These are phyloP conservation scores for Trametes versicolor DNA, from an alignment of 1,284 basidiomycete genomes.

Conservation along the genomic window DNA sequence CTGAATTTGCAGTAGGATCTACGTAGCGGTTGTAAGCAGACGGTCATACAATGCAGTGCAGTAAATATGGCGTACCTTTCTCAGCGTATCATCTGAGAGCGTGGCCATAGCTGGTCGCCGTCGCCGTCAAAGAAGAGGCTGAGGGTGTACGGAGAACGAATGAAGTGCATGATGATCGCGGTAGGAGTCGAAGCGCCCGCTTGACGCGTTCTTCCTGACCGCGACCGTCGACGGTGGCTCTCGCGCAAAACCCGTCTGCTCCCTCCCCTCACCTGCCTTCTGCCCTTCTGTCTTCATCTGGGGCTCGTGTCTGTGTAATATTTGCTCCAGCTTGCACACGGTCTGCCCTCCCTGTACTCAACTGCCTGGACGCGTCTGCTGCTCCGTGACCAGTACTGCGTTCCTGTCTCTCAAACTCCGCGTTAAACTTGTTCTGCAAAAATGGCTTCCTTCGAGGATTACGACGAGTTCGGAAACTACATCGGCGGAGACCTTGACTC, in stretches of 20 bases:
- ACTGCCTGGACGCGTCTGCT: not conserved
- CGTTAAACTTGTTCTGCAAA: conserved; percentile 2
- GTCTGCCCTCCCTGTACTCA: not conserved
- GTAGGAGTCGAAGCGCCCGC: conserved; percentile 23
- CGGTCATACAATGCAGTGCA: not conserved
- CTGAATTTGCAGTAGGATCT: conserved; percentile 94
- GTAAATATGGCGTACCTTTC: conserved; percentile 65
- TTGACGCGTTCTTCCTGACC: conserved; percentile 34
- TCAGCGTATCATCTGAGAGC: conserved; percentile 86
- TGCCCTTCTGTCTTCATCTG: no score
- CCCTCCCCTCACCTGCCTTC: conserved; percentile 4
- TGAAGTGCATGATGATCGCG: conserved; percentile 19
- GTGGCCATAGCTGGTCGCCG: conserved; percentile 63
- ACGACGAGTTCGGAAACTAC: conserved; percentile 95
- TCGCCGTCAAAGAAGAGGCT: conserved; percentile 11
- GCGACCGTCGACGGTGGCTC: conserved; percentile 34
- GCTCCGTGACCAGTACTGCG: conserved; percentile 6
- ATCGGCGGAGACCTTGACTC: conserved; percentile 94
- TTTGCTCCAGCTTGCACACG: not conserved
- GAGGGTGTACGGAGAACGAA: conserved; percentile 10
- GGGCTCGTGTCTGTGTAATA: not conserved
- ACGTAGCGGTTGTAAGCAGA: conserved; percentile 21
- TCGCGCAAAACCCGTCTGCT: conserved; percentile 25
- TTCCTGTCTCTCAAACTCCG: conserved; percentile 11
- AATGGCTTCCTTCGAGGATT: conserved; percentile 88